Percentiles rank a stretch among this genome's conserved stretches.
These are phyloP conservation scores for Fusarium proliferatum DNA, from an alignment of 2,329 filamentous ascomycete species.

Conservation along the genomic window DNA sequence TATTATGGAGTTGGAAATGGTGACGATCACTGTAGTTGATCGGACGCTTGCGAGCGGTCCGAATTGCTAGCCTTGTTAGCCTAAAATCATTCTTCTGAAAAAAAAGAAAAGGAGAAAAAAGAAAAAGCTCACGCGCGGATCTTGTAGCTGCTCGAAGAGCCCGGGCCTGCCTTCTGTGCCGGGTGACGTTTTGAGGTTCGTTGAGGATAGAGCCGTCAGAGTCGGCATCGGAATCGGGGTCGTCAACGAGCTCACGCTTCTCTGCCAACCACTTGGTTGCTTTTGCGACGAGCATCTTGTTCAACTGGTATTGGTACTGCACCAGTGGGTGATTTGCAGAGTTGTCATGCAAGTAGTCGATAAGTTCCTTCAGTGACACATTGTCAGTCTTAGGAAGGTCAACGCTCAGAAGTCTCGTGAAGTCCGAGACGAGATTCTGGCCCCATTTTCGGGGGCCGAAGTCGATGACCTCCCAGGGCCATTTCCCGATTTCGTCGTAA, in stretches of 20 bases:
- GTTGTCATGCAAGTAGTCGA: neutral
- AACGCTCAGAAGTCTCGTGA: neutral
- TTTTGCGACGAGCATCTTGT: neutral
- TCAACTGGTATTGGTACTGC: neutral
- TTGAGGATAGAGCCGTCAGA: neutral
- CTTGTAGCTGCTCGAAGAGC: neutral
- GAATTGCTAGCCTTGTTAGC: neutral
- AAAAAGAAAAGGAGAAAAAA: too few relatives aligned
- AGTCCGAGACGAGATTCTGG: neutral
- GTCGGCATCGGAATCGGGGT: neutral
- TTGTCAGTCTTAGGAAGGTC: neutral
- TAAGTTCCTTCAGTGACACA: neutral
- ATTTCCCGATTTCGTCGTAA: neutral
- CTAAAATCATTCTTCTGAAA: neutral
- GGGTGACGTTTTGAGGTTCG: neutral
- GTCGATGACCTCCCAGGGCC: conserved; percentile 7
- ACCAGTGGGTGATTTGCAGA: neutral
- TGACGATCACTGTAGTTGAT: neutral
- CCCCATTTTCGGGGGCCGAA: conserved; percentile 1
- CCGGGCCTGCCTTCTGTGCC: neutral
- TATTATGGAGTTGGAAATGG: neutral
- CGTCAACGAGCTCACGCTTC: neutral
- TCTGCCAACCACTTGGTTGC: conserved; percentile 4
- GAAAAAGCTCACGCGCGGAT: neutral
- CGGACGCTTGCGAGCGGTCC: neutral